Conservation (phyloP, 2,329 filamentous ascomycete genomes). For the Xylariaceae sp. region DNA sequence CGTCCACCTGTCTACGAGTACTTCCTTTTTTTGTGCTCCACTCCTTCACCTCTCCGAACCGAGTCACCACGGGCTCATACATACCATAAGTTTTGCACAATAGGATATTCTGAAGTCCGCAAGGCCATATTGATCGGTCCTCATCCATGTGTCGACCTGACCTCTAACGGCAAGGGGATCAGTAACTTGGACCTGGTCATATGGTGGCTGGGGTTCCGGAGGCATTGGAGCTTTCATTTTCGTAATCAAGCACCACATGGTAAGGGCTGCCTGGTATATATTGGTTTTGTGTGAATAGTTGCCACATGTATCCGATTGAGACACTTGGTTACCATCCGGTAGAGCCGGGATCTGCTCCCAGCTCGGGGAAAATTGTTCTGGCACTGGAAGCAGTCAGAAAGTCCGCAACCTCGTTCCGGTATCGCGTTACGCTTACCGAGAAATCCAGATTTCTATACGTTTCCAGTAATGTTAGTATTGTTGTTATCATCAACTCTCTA, state of each 20-base stretch:
- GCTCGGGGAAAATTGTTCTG: slow-evolving; percentile 21
- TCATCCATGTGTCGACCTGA: neutral
- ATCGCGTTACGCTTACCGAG: no score
- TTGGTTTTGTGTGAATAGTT: slow-evolving; percentile 22
- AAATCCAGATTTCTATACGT: no score
- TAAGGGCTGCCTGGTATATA: slow-evolving; percentile 20
- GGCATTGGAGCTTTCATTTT: slow-evolving; percentile 10
- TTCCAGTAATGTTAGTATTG: no score
- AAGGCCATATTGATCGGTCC: neutral
- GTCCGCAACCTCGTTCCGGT: neutral
- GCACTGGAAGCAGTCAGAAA: neutral
- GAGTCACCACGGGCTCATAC: no score
- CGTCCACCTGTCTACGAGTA: no score
- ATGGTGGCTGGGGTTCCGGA: slow-evolving; percentile 19
- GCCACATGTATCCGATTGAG: slow-evolving; percentile 12
- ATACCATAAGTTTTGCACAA: slow-evolving; percentile 16
- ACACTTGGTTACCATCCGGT: slow-evolving; percentile 9
- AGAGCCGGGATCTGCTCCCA: slow-evolving; percentile 14
- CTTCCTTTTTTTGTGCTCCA: no score
- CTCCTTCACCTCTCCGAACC: no score
- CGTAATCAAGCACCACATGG: slow-evolving; percentile 27
- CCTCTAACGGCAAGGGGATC: neutral
- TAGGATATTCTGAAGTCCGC: slow-evolving; percentile 18
- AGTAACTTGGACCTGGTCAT: neutral
- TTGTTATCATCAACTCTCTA: no score